A percentile compares a stretch with the other conserved stretches of the same genome.
phyloP scores from a whole-genome alignment of 768 basidiomycete species.

The Boletus barrowsii region DNA sequence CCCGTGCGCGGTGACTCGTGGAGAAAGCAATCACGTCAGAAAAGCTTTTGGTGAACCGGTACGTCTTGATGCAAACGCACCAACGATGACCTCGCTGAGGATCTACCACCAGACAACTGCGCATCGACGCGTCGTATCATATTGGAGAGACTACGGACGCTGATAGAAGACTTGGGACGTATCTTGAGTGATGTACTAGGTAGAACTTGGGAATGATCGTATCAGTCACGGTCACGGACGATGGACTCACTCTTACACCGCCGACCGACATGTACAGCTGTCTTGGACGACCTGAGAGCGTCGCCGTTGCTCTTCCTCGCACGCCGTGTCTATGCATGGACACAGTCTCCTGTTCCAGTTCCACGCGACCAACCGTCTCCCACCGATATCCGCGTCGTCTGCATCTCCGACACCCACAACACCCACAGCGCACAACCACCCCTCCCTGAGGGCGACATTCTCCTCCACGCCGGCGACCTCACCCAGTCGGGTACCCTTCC shows the following conservation, averaged over 20 bases:
- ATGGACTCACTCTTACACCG: not conserved
- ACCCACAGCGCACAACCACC: slow-evolving; percentile 23
- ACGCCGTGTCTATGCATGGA: slow-evolving; percentile 13
- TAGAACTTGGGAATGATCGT: no score
- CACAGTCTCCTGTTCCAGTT: not conserved
- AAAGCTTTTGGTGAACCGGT: no score
- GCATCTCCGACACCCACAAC: slow-evolving; percentile 42
- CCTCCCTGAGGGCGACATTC: slow-evolving; percentile 39
- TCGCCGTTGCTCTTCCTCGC: slow-evolving; percentile 13
- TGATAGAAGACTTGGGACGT: slow-evolving; percentile 31
- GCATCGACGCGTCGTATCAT: no score
- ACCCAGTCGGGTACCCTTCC: slow-evolving; percentile 35
- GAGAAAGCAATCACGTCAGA: no score
- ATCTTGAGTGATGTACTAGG: not conserved
- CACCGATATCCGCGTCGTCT: slow-evolving; percentile 34
- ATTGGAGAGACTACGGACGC: slow-evolving; percentile 18
- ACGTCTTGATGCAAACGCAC: no score
- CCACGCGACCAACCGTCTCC: not conserved
- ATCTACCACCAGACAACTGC: no score
- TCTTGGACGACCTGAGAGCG: slow-evolving; percentile 7
- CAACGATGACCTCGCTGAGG: no score
- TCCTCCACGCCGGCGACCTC: slow-evolving; percentile 42
- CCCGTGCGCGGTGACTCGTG: no score
- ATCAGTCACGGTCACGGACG: no score
- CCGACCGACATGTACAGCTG: not conserved